phyloP scores from a whole-genome alignment of 148 eudicot species.

The Amaranthus hypochondriacus region DNA sequence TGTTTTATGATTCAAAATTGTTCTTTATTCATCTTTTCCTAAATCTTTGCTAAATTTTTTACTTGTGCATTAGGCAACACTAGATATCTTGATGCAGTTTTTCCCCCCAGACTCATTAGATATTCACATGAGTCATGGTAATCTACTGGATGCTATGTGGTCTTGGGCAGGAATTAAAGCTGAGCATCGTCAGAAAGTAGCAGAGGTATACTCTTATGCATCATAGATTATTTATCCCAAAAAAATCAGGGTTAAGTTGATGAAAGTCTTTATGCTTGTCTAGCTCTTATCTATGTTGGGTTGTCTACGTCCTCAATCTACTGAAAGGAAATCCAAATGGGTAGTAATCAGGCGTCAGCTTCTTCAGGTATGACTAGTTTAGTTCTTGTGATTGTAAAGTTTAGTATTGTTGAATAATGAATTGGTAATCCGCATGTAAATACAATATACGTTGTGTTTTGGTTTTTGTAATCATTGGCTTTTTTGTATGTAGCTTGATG shows the following conservation, averaged over 20 bases:
- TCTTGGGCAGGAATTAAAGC: constrained; percentile 78
- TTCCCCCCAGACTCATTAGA: constrained; percentile 71
- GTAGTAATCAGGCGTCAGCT: constrained; percentile 89
- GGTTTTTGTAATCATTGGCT: background rate
- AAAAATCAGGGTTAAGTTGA: background rate
- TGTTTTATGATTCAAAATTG: background rate
- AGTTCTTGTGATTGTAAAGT: background rate
- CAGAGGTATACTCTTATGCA: constrained; percentile 48
- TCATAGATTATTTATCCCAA: background rate
- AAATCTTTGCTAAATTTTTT: background rate
- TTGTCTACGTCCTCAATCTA: constrained; percentile 78
- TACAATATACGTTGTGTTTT: constrained; percentile 1
- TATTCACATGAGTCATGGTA: constrained; percentile 89
- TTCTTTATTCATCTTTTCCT: background rate
- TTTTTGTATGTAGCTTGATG: constrained; percentile 6
- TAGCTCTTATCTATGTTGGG: constrained; percentile 87
- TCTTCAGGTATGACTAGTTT: constrained; percentile 55
- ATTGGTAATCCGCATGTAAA: background rate
- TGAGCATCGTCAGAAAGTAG: constrained; percentile 80
- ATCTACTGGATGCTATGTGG: constrained; percentile 86
- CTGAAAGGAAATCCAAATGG: constrained; percentile 89
- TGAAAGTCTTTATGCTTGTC: background rate
- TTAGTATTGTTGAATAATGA: background rate
- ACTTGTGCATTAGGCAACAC: constrained; percentile 46
- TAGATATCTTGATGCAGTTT: constrained; percentile 58